Evolutionary conservation across 163 green algal genomes (phyloP), one percentile per base, ranked within the genome.

Genomic region (Chlorella variabilis): DNA sequence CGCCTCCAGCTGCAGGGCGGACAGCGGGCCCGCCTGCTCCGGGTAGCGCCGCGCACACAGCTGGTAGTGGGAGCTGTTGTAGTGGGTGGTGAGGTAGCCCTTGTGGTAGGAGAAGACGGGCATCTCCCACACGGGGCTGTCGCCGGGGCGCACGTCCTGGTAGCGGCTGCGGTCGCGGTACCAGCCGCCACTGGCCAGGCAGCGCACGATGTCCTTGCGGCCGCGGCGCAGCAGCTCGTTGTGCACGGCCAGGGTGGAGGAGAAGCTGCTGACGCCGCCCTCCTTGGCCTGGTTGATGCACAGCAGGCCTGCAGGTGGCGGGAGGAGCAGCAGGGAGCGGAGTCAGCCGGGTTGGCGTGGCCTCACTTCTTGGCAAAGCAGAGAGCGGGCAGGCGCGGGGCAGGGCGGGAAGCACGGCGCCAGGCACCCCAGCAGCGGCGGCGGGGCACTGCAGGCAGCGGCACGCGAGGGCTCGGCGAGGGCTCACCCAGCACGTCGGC

Each of bases 1-100:
- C 18, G 54, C 54, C 54, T 62, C 54, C 54, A 62, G 18, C 54
- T 62, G 54, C 23, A 62, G 54, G 9, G 54, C 9, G 20, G 15
- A n/a, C 9, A 62, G 54, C 23, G 54, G 54, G 54, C n/a, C n/a
- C n/a, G 54, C 54, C 23, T 29, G 20, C 54, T 29, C 54, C 18
- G 54, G 54, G 54, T 62, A 62, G 9, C 20, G 15, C 15, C 5
- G 9, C 15, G 54, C 54, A n/a, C 54, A 62, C 15, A 62, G 23
- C 20, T n/a, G 13, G 54, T 62, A 62, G 54, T 62, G 54, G 54
- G 54, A 62, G 54, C 15, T 29, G 54, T 62, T 62, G 54, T 62
- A 62, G 54, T 62, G 54, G 54, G 54, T 62, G 54, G 54, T 62
- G 54, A 62, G 54, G 54, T 29, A 62, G 54, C 54, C 54, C 15